Conservation (phyloP, 148 eudicot species). For the Chenopodium suecicum region DNA sequence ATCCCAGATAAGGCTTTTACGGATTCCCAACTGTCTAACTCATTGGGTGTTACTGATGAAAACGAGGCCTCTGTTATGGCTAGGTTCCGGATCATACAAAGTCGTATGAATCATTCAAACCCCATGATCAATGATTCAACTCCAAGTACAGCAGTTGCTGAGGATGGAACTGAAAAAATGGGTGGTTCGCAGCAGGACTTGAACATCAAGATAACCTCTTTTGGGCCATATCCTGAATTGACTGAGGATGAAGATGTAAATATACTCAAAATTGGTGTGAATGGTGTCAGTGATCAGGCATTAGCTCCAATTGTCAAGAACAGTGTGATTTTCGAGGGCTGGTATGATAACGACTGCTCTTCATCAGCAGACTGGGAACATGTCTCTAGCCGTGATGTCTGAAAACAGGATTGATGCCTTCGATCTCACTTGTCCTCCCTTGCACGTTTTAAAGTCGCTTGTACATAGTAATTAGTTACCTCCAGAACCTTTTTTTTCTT, state of each 20-base stretch:
- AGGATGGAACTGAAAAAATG: slow-evolving; percentile 15
- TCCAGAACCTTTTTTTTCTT: neutral
- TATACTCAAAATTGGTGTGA: slow-evolving; percentile 14
- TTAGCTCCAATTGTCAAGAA: slow-evolving; percentile 16
- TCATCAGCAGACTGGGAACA: slow-evolving; percentile 91
- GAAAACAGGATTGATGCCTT: slow-evolving; percentile 28
- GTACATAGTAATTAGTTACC: slow-evolving; percentile 15
- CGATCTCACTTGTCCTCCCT: slow-evolving; percentile 1
- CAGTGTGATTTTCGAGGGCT: slow-evolving; percentile 38
- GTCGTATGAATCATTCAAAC: slow-evolving; percentile 36
- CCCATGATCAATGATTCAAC: slow-evolving; percentile 22
- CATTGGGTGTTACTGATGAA: slow-evolving; percentile 35
- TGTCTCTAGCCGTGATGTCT: slow-evolving; percentile 51
- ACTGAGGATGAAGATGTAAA: slow-evolving; percentile 24
- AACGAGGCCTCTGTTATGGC: slow-evolving; percentile 61
- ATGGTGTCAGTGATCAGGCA: slow-evolving; percentile 19
- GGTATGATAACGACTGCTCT: slow-evolving; percentile 50
- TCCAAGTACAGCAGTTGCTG: slow-evolving; percentile 3
- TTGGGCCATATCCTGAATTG: slow-evolving; percentile 31
- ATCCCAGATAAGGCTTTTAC: slow-evolving; percentile 11
- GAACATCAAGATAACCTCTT: slow-evolving; percentile 15
- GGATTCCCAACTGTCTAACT: slow-evolving; percentile 30
- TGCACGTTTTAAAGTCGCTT: slow-evolving; percentile 3
- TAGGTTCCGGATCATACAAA: slow-evolving; percentile 56
- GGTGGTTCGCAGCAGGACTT: slow-evolving; percentile 15